A percentile compares a stretch with the other conserved stretches of the same genome.
phyloP scores from a whole-genome alignment of 495 filamentous ascomycete genomes.

The Schizothecium vesticola region DNA sequence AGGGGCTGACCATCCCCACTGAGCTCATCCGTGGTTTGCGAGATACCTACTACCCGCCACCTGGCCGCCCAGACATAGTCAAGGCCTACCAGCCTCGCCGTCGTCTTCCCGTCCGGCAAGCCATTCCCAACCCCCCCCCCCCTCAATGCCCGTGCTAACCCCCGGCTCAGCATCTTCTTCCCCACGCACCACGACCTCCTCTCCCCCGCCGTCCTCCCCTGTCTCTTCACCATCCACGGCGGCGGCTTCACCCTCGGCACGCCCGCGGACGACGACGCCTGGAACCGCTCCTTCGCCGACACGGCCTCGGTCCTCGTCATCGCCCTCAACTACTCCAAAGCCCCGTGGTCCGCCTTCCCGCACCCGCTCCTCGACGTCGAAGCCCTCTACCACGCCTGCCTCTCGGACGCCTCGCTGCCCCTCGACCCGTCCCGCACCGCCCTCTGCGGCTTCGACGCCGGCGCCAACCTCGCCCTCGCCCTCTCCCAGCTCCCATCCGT shows the following conservation, averaged over 20 bases:
- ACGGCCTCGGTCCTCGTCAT: constrained; percentile 28
- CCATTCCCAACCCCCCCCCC: background rate
- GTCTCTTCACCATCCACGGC: constrained; percentile 36
- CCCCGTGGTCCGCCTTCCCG: constrained; percentile 31
- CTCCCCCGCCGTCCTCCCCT: constrained; percentile 26
- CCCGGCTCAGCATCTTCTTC: constrained; percentile 31
- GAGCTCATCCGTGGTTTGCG: constrained; percentile 22
- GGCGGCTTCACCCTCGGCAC: constrained; percentile 34
- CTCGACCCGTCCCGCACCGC: constrained; percentile 32
- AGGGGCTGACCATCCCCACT: constrained; percentile 16
- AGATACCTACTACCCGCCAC: constrained; percentile 23
- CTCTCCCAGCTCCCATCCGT: constrained; percentile 31
- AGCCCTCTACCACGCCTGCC: constrained; percentile 29
- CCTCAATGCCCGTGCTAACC: background rate
- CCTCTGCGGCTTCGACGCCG: constrained; percentile 33
- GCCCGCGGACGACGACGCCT: constrained; percentile 31
- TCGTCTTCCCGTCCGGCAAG: constrained; percentile 34
- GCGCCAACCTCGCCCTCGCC: constrained; percentile 30
- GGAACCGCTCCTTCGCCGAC: constrained; percentile 34
- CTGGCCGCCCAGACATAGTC: constrained; percentile 24
- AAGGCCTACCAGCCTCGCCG: constrained; percentile 32
- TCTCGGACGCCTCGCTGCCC: constrained; percentile 34
- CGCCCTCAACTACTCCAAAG: constrained; percentile 35
- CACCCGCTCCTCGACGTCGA: constrained; percentile 30
- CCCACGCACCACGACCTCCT: constrained; percentile 31